These are phyloP conservation scores for Samsoniella hepiali DNA, from an alignment of 2,329 filamentous ascomycete genomes.

Conservation along the genomic window DNA sequence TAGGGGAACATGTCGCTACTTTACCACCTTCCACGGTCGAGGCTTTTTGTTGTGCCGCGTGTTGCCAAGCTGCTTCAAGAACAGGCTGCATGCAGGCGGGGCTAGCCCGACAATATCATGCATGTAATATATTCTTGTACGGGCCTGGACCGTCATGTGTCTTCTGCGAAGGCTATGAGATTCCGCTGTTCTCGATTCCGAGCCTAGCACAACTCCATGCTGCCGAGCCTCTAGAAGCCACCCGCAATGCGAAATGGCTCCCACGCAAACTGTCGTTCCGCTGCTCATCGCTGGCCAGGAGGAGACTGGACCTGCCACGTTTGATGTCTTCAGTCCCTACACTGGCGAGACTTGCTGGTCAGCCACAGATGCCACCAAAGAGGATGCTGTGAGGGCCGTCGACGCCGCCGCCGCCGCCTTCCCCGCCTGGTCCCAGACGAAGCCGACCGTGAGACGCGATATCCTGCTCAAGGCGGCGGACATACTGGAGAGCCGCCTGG, in stretches of 20 bases:
- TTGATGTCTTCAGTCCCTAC: slow-evolving; percentile 55
- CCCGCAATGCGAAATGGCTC: background rate
- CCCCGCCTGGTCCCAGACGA: slow-evolving; percentile 59
- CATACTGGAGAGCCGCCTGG: slow-evolving; percentile 50
- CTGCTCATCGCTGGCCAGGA: slow-evolving; percentile 46
- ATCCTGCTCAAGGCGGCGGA: slow-evolving; percentile 62
- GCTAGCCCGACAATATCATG: no score
- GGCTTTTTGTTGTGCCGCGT: no score
- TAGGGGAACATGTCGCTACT: no score
- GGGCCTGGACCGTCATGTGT: no score
- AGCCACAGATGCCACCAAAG: slow-evolving; percentile 51
- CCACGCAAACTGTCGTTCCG: slow-evolving; percentile 29
- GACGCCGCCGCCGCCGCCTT: slow-evolving; percentile 56
- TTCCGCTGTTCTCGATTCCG: no score
- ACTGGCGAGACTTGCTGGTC: slow-evolving; percentile 49
- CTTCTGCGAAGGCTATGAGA: no score
- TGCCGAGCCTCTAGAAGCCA: background rate
- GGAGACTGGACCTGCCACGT: slow-evolving; percentile 44
- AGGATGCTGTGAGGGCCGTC: slow-evolving; percentile 49
- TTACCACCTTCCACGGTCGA: no score
- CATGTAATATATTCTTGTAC: no score
- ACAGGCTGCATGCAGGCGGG: no score
- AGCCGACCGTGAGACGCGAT: slow-evolving; percentile 53
- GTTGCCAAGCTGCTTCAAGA: no score
- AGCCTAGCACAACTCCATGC: background rate